Conservation (phyloP, 441 rosid genomes). For the Daphne laureola region DNA sequence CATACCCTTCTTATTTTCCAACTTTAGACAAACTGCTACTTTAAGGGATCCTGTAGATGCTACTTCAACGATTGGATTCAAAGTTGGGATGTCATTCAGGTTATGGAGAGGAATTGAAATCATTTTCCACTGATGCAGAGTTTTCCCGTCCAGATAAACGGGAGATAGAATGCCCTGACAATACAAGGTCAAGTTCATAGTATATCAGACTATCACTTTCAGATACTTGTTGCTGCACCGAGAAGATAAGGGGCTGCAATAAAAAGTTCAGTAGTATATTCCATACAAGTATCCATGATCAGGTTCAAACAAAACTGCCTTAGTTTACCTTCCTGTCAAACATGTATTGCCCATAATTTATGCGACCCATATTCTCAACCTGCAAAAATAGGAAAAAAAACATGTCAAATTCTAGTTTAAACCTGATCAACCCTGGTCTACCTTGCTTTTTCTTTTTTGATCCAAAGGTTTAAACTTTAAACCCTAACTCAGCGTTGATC, state of each 20-base stretch:
- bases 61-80: conserved; percentile 28
- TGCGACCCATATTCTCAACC: conserved; percentile 97
- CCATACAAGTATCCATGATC: too few species aligned
- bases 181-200: background rate
- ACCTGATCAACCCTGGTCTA: too few species aligned
- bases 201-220: too few species aligned
- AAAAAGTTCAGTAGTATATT: too few species aligned
- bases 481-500: background rate
- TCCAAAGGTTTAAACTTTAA: background rate
- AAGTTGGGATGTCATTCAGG: conserved; percentile 42
- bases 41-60: conserved; percentile 21
- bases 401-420: too few species aligned
- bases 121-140: conserved; percentile 78
- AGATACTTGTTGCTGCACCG: too few species aligned
- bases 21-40: conserved; percentile 19
- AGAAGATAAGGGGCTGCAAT: too few species aligned
- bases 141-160: conserved; percentile 49
- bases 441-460: too few species aligned
- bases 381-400: conserved; percentile 15
- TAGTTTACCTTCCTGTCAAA: conserved; percentile 76
- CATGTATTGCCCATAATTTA: conserved; percentile 70
- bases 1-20: conserved; percentile 30
- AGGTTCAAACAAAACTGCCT: too few species aligned
- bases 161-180: conserved; percentile 76
- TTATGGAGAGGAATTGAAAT: conserved; percentile 58